These are phyloP conservation scores for Coemansia guatemalensis DNA, from an alignment of 192 early-diverging fungal species.

Conservation along the genomic window DNA sequence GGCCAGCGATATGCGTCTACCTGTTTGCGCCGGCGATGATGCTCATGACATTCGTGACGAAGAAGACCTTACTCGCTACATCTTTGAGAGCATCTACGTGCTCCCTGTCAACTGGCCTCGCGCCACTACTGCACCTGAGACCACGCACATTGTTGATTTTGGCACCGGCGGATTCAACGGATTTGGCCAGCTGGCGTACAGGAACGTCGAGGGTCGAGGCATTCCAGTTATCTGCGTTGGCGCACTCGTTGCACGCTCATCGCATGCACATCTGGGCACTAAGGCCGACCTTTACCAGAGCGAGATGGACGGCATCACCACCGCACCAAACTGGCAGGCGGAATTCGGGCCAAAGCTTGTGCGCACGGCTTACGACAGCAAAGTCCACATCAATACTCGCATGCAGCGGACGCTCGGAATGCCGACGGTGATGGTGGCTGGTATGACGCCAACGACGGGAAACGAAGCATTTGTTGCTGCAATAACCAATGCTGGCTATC, in stretches of 20 bases:
- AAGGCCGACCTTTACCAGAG: constrained; percentile 74
- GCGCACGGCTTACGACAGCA: constrained; percentile 50
- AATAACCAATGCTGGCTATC: constrained; percentile 85
- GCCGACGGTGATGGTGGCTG: constrained; percentile 91
- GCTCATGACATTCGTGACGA: constrained; percentile 66
- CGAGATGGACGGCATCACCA: constrained; percentile 68
- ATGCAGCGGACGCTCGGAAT: constrained; percentile 81
- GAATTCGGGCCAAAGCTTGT: constrained; percentile 79
- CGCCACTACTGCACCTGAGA: constrained; percentile 51
- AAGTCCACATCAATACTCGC: constrained; percentile 79
- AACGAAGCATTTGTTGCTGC: constrained; percentile 76
- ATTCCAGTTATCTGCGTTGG: constrained; percentile 43
- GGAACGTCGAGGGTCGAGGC: constrained; percentile 84
- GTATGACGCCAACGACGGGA: constrained; percentile 89
- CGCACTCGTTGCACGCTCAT: constrained; percentile 19
- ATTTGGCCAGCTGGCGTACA: constrained; percentile 77
- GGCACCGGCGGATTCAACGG: constrained; percentile 78
- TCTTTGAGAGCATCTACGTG: constrained; percentile 68
- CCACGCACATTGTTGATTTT: constrained; percentile 85
- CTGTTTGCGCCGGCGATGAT: constrained; percentile 74
- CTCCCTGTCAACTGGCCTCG: constrained; percentile 57
- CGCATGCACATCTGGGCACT: constrained; percentile 70
- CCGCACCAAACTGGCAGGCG: constrained; percentile 77
- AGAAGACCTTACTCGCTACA: constrained; percentile 57
- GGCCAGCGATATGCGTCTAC: constrained; percentile 63